Base-by-base conservation (phyloP, 2,329 filamentous ascomycete species). In the Hymenoscyphus albidus region DNA sequence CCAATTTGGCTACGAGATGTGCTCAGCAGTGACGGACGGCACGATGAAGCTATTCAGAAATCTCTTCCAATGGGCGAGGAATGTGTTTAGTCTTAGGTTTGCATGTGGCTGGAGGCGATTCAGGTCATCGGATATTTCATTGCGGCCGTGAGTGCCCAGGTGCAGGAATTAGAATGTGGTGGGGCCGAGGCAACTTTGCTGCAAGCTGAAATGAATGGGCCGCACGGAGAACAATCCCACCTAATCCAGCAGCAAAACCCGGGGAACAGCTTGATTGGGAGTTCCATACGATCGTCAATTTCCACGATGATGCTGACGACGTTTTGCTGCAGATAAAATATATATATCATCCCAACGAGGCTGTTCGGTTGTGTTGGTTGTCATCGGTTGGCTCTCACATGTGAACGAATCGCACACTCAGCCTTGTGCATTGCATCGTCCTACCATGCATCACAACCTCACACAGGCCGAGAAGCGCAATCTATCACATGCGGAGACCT, bases 61-160 rank as follows among this genome's bases (percentile, higher is more conserved):
- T 35, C 18, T 1, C 44, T 51, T 51, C 44, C 9, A 51, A 18
- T 51, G n/a, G n/a, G 18, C 44, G 44, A 51, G 44, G 44, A 51
- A 51, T 51, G 44, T 51, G 18, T 27, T n/a, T 18, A 7, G 44
- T n/a, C 18, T 10, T 12, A n/a, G 44, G 44, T 22, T 51, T 51
- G 44, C 44, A 51, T 51, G 44, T 51, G 44, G 18, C 18, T 10
- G 18, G 44, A 51, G 44, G 44, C 44, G 44, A 27, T 51, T 51
- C 44, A 51, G 44, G 44, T 51, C 44, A 51, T 44, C 44, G 44
- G 44, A 22, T n/a, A 51, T 51, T 51, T 51, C 35, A 35, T 51
- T 6, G n/a, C 18, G n/a, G 44, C 44, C 18, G 44, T n/a, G 44
- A 51, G 44, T 51, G n/a, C 22, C 44, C 27, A 27, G 27, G 27